phyloP scores from a whole-genome alignment of 257 asterid species.

The Solanum paucissectum region DNA sequence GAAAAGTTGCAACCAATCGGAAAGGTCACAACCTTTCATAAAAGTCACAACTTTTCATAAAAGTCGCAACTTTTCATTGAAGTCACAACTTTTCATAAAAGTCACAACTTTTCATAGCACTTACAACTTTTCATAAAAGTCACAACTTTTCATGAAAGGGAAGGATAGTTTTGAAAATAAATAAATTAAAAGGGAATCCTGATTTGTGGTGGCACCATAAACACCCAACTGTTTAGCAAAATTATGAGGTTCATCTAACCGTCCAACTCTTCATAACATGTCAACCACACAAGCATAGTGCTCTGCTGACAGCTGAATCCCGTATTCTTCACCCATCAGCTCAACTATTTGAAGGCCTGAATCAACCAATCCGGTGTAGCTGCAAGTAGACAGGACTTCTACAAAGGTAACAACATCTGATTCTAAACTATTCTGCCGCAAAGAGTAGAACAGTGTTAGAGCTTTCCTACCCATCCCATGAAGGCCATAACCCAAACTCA shows the following conservation, averaged over 20 bases:
- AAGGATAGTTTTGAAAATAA: background rate
- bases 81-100: too few relatives aligned
- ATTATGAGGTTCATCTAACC: conserved; percentile 65
- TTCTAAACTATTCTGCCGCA: conserved; percentile 31
- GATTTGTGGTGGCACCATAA: background rate
- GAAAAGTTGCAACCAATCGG: too few relatives aligned
- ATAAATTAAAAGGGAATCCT: too few relatives aligned
- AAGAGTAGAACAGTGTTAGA: conserved; percentile 34
- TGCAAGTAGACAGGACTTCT: conserved; percentile 81
- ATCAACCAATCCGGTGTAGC: conserved; percentile 50
- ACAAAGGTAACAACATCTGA: conserved; percentile 54
- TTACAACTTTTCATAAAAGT: too few relatives aligned
- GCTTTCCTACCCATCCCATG: conserved; percentile 88
- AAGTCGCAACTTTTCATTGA: too few relatives aligned
- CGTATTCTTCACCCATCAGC: conserved; percentile 45
- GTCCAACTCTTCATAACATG: conserved; percentile 84
- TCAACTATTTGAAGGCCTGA: conserved; percentile 67
- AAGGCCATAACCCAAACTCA: conserved; percentile 86
- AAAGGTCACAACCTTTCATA: too few relatives aligned
- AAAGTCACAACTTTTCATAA: too few relatives aligned
- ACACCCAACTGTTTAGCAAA: conserved; percentile 43
- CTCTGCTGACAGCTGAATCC: conserved; percentile 49
- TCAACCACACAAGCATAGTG: conserved; percentile 73
- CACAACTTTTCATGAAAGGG: background rate
- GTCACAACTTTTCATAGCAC: too few relatives aligned